Evolutionary conservation across 306 rosid species (phyloP).

Genomic region (Cucumis sativus): DNA sequence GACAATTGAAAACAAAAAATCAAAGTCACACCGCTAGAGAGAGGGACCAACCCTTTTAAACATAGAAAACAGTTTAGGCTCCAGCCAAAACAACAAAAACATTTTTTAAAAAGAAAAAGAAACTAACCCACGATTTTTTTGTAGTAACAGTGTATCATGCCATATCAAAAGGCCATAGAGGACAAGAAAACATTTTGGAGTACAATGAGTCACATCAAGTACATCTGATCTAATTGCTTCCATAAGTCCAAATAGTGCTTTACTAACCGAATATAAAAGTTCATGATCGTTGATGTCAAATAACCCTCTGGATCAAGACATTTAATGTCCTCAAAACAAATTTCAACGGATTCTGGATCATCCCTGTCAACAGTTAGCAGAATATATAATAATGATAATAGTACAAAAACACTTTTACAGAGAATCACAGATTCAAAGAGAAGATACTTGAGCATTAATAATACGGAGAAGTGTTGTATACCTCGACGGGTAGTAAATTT

Average conservation of each 20-base stretch:
- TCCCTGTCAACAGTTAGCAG: slow-evolving; percentile 45
- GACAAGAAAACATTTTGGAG: not conserved
- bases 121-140: not conserved
- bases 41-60: not conserved
- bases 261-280: slow-evolving; percentile 79
- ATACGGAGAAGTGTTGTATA: slow-evolving; percentile 11
- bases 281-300: slow-evolving; percentile 81
- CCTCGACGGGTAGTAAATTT: slow-evolving; percentile 87
- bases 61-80: not conserved
- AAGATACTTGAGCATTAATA: not conserved
- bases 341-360: slow-evolving; percentile 74
- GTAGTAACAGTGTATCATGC: not conserved
- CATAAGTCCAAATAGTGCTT: not conserved
- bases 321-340: slow-evolving; percentile 46
- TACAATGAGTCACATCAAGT: not conserved
- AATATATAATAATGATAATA: not conserved
- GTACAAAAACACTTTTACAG: too few relatives aligned
- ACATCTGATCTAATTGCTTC: not conserved
- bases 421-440: not conserved
- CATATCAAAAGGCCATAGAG: not conserved
- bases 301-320: slow-evolving; percentile 77
- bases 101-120: not conserved
- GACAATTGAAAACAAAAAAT: not conserved
- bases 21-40: not conserved
- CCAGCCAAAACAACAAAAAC: not conserved